Percentiles rank a stretch among this genome's conserved stretches.
These are phyloP conservation scores for Corchorus capsularis DNA, from an alignment of 345 rosid genomes.

Conservation along the genomic window DNA sequence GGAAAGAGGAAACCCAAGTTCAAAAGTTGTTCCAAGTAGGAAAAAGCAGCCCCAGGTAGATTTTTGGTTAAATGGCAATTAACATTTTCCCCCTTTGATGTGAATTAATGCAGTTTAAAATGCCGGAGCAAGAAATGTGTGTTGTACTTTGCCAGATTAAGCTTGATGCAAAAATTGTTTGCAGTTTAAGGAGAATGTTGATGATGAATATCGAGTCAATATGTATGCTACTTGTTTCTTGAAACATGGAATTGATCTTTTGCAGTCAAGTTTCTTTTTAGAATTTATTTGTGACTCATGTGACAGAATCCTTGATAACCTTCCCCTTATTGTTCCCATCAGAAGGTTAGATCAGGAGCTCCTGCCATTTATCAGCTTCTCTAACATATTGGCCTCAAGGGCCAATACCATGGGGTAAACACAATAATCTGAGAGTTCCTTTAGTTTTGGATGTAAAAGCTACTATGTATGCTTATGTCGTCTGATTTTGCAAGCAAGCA, in stretches of 20 bases:
- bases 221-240: too few relatives aligned
- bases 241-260: too few relatives aligned
- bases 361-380: constrained; percentile 81
- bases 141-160: too few relatives aligned
- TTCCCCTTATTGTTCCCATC: constrained; percentile 87
- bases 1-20: too few relatives aligned
- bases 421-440: constrained; percentile 17
- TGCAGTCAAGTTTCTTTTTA: too few relatives aligned
- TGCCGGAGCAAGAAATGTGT: too few relatives aligned
- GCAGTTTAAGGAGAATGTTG: too few relatives aligned
- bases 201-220: too few relatives aligned
- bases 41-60: neutral
- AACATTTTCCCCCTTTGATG: constrained; percentile 4
- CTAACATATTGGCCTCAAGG: constrained; percentile 87
- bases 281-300: constrained; percentile 27
- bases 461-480: constrained; percentile 23
- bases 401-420: constrained; percentile 81
- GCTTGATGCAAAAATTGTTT: too few relatives aligned
- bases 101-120: too few relatives aligned
- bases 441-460: constrained; percentile 6
- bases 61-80: constrained; percentile 14
- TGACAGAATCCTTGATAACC: constrained; percentile 95
- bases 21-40: too few relatives aligned
- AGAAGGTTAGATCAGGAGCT: constrained; percentile 70
- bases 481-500: constrained; percentile 58